phyloP scores from a whole-genome alignment of 805 yeast genomes.

The Yarrowia alimentaria region DNA sequence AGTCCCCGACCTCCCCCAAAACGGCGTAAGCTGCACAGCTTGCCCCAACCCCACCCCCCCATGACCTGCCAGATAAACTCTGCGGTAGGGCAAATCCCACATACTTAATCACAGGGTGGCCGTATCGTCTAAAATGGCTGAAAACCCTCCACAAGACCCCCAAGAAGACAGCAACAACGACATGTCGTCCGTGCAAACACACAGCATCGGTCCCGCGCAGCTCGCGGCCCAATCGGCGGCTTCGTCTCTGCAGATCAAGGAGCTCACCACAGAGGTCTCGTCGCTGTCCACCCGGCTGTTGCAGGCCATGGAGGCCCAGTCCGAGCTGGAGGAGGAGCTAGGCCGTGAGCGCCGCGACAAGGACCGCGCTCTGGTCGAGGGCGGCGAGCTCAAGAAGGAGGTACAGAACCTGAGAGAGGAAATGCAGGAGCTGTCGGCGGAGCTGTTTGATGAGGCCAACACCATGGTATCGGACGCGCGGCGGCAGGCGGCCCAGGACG shows the following conservation, averaged over 20 bases:
- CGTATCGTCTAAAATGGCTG: no score
- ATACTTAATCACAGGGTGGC: no score
- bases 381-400: constrained; percentile 45
- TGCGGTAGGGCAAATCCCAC: no score
- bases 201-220: constrained; percentile 7
- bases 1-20: no score
- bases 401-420: constrained; percentile 67
- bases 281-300: constrained; percentile 37
- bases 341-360: constrained; percentile 33
- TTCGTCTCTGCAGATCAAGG: constrained; percentile 17
- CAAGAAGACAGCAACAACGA: no score
- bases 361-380: constrained; percentile 28
- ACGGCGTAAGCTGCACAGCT: no score
- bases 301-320: constrained; percentile 37
- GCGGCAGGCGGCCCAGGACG: constrained; percentile 56
- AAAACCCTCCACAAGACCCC: no score
- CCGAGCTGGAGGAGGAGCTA: constrained; percentile 37
- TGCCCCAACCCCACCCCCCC: no score
- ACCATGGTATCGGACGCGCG: constrained; percentile 80
- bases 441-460: constrained; percentile 80
- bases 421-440: constrained; percentile 75
- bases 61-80: no score
- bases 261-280: constrained; percentile 31
- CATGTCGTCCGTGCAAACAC: no score
- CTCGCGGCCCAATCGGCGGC: constrained; percentile 13